These are phyloP conservation scores for Sporothrix pallida DNA, from an alignment of 2,329 filamentous ascomycete genomes.

Conservation along the genomic window DNA sequence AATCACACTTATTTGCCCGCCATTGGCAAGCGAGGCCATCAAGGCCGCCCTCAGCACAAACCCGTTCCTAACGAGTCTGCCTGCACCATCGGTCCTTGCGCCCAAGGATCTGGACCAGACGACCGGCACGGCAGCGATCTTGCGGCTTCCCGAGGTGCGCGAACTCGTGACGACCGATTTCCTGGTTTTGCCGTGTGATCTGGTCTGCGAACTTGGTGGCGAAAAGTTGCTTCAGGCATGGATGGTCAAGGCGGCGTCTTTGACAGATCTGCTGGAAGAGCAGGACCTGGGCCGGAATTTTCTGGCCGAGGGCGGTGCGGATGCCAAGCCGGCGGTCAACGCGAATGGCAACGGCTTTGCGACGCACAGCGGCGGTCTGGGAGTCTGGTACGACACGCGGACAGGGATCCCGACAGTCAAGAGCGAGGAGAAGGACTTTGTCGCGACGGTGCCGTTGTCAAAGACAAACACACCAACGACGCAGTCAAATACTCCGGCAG, in stretches of 20 bases:
- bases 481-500: neutral
- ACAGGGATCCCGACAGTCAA: slow-evolving; percentile 72
- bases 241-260: slow-evolving; percentile 81
- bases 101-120: slow-evolving; percentile 78
- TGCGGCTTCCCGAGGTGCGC: slow-evolving; percentile 82
- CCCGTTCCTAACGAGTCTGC: slow-evolving; percentile 75
- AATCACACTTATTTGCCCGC: slow-evolving; percentile 68
- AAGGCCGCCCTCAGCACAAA: slow-evolving; percentile 75
- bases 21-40: slow-evolving; percentile 69
- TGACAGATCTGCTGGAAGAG: slow-evolving; percentile 65
- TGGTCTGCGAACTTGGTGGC: slow-evolving; percentile 87
- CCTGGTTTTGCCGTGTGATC: slow-evolving; percentile 86
- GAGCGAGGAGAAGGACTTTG: slow-evolving; percentile 90
- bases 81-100: slow-evolving; percentile 75
- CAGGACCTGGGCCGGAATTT: slow-evolving; percentile 33
- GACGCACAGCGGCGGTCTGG: slow-evolving; percentile 74
- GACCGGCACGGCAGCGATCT: slow-evolving; percentile 86
- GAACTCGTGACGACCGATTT: slow-evolving; percentile 84
- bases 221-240: slow-evolving; percentile 85
- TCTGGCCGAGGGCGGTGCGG: neutral
- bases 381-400: slow-evolving; percentile 91
- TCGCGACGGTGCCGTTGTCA: slow-evolving; percentile 73
- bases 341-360: slow-evolving; percentile 42
- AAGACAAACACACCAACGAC: neutral
- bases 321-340: slow-evolving; percentile 37